Percentiles rank a stretch among this genome's conserved stretches.
Conservation (phyloP, 192 early-diverging fungal species). For the Gorgonomyces haynaldii region DNA sequence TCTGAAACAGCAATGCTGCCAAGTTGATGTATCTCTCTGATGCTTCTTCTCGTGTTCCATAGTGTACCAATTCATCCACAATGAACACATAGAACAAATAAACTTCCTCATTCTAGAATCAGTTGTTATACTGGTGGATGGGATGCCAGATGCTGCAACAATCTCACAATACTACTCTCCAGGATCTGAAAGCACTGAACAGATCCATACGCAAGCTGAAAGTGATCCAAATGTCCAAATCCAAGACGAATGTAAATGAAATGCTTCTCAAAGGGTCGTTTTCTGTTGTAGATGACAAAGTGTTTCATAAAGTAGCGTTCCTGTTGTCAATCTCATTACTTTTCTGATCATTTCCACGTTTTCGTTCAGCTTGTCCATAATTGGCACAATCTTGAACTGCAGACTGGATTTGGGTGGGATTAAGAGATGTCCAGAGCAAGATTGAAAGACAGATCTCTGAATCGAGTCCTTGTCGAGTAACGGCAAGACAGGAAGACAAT, state of each 20-base stretch:
- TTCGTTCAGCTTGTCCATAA: conserved; percentile 39
- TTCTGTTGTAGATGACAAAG: conserved; percentile 57
- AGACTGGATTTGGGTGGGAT: conserved; percentile 11
- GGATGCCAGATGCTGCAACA: conserved; percentile 49
- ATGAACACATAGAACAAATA: conserved; percentile 60
- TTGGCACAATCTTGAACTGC: conserved; percentile 36
- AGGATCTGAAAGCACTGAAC: conserved; percentile 47
- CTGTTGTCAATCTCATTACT: conserved; percentile 33
- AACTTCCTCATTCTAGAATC: conserved; percentile 30
- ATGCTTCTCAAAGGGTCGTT: conserved; percentile 54
- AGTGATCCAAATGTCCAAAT: conserved; percentile 56
- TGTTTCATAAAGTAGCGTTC: conserved; percentile 66
- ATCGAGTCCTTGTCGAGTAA: too few relatives aligned
- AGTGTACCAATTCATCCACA: conserved; percentile 64
- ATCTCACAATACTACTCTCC: conserved; percentile 50
- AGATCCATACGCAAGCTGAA: conserved; percentile 62
- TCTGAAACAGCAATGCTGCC: conserved; percentile 56
- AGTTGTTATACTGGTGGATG: conserved; percentile 9
- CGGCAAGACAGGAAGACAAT: conserved; percentile 11
- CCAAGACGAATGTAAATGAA: conserved; percentile 53
- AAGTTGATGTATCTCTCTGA: conserved; percentile 59
- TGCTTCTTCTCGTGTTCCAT: conserved; percentile 61
- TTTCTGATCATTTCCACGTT: conserved; percentile 48
- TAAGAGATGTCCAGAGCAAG: too few relatives aligned
- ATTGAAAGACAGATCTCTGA: too few relatives aligned